Conservation (phyloP, 257 asterid species). For the Salvia splendens region DNA sequence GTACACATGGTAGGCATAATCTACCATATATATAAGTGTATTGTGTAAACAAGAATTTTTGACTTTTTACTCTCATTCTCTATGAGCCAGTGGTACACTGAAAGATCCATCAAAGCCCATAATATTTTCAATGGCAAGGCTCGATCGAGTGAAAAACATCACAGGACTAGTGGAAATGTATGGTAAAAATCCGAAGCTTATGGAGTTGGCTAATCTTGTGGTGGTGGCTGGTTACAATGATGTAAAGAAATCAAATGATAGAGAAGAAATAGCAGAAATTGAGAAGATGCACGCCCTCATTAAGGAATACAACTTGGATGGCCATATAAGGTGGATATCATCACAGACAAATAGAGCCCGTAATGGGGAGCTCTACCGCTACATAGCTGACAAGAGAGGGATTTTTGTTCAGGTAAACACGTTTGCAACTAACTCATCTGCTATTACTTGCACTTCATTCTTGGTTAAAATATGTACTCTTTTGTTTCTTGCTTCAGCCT, state of each 20-base stretch:
- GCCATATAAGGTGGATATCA: constrained; percentile 80
- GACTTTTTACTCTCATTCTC: not conserved
- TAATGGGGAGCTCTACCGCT: constrained; percentile 95
- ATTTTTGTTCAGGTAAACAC: constrained; percentile 79
- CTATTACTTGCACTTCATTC: not conserved
- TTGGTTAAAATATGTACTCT: not conserved
- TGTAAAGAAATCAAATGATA: constrained; percentile 71
- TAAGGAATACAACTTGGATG: constrained; percentile 61
- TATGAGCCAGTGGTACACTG: constrained; percentile 62
- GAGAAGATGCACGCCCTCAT: constrained; percentile 93
- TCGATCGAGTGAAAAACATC: constrained; percentile 88
- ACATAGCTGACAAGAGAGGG: constrained; percentile 92
- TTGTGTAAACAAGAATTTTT: not conserved
- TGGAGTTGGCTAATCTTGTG: constrained; percentile 83
- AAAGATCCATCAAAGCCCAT: constrained; percentile 76
- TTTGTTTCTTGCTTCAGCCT: constrained; percentile 50
- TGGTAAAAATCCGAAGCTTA: constrained; percentile 63
- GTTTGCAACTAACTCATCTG: not conserved
- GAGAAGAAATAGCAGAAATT: constrained; percentile 89
- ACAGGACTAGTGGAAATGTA: constrained; percentile 89
- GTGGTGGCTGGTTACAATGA: constrained; percentile 88
- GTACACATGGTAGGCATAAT: not conserved
- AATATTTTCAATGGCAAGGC: constrained; percentile 99
- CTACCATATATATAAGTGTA: not conserved
- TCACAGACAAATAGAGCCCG: constrained; percentile 84